These are phyloP conservation scores for Suhomyces anneliseae DNA, from an alignment of 1,139 yeast genomes.

Conservation along the genomic window DNA sequence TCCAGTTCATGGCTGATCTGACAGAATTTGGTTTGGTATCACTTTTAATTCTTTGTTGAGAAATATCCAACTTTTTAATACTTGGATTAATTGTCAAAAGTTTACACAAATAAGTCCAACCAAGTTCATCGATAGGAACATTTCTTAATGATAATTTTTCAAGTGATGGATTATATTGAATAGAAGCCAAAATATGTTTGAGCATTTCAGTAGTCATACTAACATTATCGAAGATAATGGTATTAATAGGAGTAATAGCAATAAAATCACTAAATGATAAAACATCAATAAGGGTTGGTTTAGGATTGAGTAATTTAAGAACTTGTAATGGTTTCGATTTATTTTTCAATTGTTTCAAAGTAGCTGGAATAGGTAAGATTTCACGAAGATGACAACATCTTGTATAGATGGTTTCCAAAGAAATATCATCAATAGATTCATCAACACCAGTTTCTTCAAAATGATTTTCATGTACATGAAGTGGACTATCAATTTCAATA, in stretches of 20 bases:
- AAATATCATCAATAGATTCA: constrained; percentile 29
- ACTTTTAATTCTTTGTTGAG: constrained; percentile 65
- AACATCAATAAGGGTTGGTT: constrained; percentile 87
- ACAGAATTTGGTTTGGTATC: constrained; percentile 46
- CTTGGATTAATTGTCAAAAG: constrained; percentile 60
- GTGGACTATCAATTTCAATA: constrained; percentile 53
- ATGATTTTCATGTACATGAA: constrained; percentile 67
- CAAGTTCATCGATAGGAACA: constrained; percentile 66
- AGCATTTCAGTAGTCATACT: constrained; percentile 80
- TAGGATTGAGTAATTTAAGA: constrained; percentile 79
- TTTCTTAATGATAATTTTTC: constrained; percentile 78
- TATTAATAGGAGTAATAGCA: constrained; percentile 77
- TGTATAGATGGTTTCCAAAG: constrained; percentile 77
- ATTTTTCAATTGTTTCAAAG: constrained; percentile 76
- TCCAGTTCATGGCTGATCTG: constrained; percentile 78
- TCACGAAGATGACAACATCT: constrained; percentile 92
- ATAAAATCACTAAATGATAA: constrained; percentile 86
- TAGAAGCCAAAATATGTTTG: constrained; percentile 61
- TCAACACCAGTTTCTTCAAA: constrained; percentile 34
- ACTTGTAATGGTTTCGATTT: constrained; percentile 75
- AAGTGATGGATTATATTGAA: constrained; percentile 55
- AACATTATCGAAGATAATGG: constrained; percentile 81
- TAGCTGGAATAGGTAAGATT: constrained; percentile 89
- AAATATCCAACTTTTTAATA: constrained; percentile 71
- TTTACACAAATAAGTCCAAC: constrained; percentile 77